Base-by-base conservation (phyloP, 495 filamentous ascomycete species). In the Ascodesmis nigricans region DNA sequence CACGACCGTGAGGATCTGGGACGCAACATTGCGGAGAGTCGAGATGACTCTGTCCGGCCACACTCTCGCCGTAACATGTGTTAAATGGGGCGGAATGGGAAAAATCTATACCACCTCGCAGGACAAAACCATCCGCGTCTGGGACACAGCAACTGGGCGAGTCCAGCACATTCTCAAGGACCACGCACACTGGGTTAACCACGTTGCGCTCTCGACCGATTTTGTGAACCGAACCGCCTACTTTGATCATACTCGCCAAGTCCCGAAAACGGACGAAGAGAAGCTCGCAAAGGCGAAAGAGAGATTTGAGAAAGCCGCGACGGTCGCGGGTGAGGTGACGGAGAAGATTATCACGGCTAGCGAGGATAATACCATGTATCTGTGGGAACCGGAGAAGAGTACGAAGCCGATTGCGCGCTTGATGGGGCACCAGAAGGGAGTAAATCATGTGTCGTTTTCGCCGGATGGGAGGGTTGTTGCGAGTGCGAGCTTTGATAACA, bases 171-270 rank as follows among this genome's bases (percentile, higher is more conserved):
- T 69, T 1, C 58, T 95, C 21, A 69, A 69, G 1, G 63, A 75
- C 1, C 90, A 99, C 50, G 79, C 78, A 0, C 84, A 93, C 53
- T 90, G 87, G 66, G 73, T 99, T 6, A 99, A 99, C 55, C 81
- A 95, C 52, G 70, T 99, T 6, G 81, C 87, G 0, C 63, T 99
- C 5, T 93, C 83, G 2, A 92, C 80, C 1, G 90, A 95, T 51
- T 78, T 78, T 44, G 81, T 73, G n/a, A 62, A 93, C 11, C 71
- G 82, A 32, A 91, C 80, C 1, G 74, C 67, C 0, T 99, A 71
- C 58, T 73, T 83, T 45, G 83, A 93, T 49, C 81, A 91, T 53
- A 78, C 73, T 2, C 66, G 67, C 8, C 58, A 69, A 39, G 61
- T 75, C 0, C 87, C 84, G 0, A 54, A 57, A 1, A 63, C 71